These are phyloP conservation scores for Annulohypoxylon truncatum DNA, from an alignment of 2,329 filamentous ascomycete genomes.

Conservation along the genomic window DNA sequence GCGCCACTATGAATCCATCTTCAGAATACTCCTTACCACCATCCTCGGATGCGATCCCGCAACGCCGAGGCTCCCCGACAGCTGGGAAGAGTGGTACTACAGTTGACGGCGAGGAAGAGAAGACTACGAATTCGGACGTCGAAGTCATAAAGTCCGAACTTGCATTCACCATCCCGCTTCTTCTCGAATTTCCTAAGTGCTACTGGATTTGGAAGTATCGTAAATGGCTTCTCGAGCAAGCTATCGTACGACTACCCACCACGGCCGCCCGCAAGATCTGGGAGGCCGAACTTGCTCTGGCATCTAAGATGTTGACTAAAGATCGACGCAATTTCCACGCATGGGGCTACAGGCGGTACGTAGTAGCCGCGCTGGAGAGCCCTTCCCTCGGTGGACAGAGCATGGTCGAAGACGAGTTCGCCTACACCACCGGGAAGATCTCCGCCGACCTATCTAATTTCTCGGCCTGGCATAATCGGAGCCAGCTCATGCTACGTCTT, in stretches of 20 bases:
- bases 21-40: slow-evolving; percentile 69
- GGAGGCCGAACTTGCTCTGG: slow-evolving; percentile 84
- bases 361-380: slow-evolving; percentile 81
- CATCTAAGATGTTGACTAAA: slow-evolving; percentile 86
- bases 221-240: slow-evolving; percentile 82
- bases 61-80: slow-evolving; percentile 61
- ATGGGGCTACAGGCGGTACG: slow-evolving; percentile 88
- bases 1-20: slow-evolving; percentile 69
- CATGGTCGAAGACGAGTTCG: slow-evolving; percentile 84
- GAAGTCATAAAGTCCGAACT: slow-evolving; percentile 78
- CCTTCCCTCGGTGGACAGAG: slow-evolving; percentile 63
- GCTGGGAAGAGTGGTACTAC: slow-evolving; percentile 65
- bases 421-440: slow-evolving; percentile 92
- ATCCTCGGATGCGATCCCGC: slow-evolving; percentile 64
- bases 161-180: slow-evolving; percentile 82
- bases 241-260: slow-evolving; percentile 70
- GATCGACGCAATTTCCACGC: slow-evolving; percentile 96
- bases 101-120: slow-evolving; percentile 55
- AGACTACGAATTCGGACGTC: slow-evolving; percentile 45
- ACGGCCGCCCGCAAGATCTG: slow-evolving; percentile 74
- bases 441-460: slow-evolving; percentile 90
- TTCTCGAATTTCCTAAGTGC: slow-evolving; percentile 91
- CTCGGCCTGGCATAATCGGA: slow-evolving; percentile 94
- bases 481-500: slow-evolving; percentile 81
- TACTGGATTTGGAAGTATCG: slow-evolving; percentile 99